Conservation (phyloP, 495 filamentous ascomycete species). For the Filosporella fistucella region DNA sequence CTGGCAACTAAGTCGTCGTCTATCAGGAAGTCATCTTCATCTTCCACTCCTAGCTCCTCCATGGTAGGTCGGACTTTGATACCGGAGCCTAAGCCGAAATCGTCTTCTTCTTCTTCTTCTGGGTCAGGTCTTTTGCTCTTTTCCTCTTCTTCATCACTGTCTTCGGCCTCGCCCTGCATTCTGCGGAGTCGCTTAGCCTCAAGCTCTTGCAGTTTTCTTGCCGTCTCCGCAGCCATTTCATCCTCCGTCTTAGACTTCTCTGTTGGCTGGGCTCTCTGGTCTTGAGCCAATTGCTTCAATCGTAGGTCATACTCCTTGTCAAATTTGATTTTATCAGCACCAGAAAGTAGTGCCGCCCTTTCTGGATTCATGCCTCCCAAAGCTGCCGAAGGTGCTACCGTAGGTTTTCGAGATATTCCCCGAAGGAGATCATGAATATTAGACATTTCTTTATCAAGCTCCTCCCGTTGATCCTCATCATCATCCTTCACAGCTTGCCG, state of each 20-base stretch:
- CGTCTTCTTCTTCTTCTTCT: slow-evolving; percentile 39
- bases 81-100: slow-evolving; percentile 51
- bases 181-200: slow-evolving; percentile 71
- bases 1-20: slow-evolving; percentile 80
- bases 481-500: slow-evolving; percentile 91
- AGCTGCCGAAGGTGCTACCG: slow-evolving; percentile 27
- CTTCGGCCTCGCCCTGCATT: slow-evolving; percentile 65
- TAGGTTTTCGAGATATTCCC: slow-evolving; percentile 36
- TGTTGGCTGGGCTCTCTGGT: slow-evolving; percentile 76
- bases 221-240: slow-evolving; percentile 73
- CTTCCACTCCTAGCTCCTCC: slow-evolving; percentile 53
- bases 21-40: slow-evolving; percentile 88
- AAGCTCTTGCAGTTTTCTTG: slow-evolving; percentile 66
- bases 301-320: slow-evolving; percentile 83
- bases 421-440: slow-evolving; percentile 71
- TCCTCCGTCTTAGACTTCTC: slow-evolving; percentile 89
- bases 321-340: slow-evolving; percentile 54
- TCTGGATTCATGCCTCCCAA: slow-evolving; percentile 43
- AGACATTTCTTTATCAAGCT: slow-evolving; percentile 66
- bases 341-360: slow-evolving; percentile 52
- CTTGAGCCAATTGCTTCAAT: slow-evolving; percentile 73
- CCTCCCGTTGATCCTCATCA: slow-evolving; percentile 84
- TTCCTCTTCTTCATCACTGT: slow-evolving; percentile 42
- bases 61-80: slow-evolving; percentile 38
- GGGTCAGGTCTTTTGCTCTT: slow-evolving; percentile 27